Conservation (phyloP, 257 asterid genomes). For the Gardenia jasminoides region DNA sequence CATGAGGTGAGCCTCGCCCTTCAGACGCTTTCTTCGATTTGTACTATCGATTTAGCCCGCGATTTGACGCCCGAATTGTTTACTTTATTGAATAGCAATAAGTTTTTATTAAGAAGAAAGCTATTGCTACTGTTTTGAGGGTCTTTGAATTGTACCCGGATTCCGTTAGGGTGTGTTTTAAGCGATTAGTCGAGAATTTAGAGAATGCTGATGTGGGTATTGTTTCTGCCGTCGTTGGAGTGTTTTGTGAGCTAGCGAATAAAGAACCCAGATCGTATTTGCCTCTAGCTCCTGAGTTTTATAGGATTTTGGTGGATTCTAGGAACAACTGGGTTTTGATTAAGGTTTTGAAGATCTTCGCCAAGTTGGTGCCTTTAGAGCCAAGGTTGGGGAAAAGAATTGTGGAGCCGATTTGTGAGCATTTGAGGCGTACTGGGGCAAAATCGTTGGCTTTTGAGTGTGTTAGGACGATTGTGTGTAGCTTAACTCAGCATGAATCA, state of each 20-base stretch:
- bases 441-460: conserved; percentile 88
- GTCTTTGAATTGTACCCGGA: conserved; percentile 77
- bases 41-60: conserved; percentile 71
- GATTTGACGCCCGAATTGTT: conserved; percentile 86
- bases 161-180: conserved; percentile 87
- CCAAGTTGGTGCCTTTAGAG: conserved; percentile 71
- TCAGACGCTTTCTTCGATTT: conserved; percentile 57
- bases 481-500: conserved; percentile 70
- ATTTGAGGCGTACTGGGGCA: conserved; percentile 72
- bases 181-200: conserved; percentile 79
- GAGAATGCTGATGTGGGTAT: conserved; percentile 63
- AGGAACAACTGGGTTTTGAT: conserved; percentile 91
- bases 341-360: conserved; percentile 82
- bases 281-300: conserved; percentile 95
- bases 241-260: conserved; percentile 79
- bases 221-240: conserved; percentile 76
- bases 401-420: conserved; percentile 84
- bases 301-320: conserved; percentile 70
- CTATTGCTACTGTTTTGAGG: conserved; percentile 58
- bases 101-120: conserved; percentile 58
- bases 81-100: conserved; percentile 54
- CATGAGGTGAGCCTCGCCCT: conserved; percentile 84
- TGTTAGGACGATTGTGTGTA: conserved; percentile 60
- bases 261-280: conserved; percentile 76
- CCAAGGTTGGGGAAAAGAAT: conserved; percentile 82